Evolutionary conservation across 1,284 basidiomycete genomes (phyloP), one percentile per base, ranked within the genome.

Genomic region (Sanghuangporus weigelae): DNA sequence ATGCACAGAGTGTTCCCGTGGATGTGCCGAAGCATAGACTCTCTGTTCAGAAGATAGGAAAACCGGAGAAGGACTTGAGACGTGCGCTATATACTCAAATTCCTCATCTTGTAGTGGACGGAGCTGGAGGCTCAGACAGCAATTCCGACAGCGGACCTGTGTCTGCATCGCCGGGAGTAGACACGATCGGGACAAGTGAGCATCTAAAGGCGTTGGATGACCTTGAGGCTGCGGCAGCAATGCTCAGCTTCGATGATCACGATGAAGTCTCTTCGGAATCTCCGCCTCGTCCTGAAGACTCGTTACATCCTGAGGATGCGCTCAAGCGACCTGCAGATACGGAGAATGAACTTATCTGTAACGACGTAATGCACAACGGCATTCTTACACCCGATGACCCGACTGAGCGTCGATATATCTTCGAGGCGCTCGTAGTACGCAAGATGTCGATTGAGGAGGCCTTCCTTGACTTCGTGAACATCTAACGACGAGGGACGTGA

Each of bases 371-470:
- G 55, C 48, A 63, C 57, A 51, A 58, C 19, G 54, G 56, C 23
- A 23, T 31, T 21, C 62, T 63, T 10, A 36, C 56, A 14, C 61
- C 61, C 19, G 57, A 71, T 64, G 72, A 72, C 67, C 69, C 62
- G 55, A 42, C 49, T 48, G 57, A 63, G 35, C 59, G 57, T 3
- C 77, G 86, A 8, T 74, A 89, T 7, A 91, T 92, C 55, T 88
- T 92, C n/a, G 90, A 92, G 71, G 90, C 83, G 1, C 78, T 92
- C 36, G 86, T 92, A 2, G 85, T 91, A 14, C 79, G 88, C 57
- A 89, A 92, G 72, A 77, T 90, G 74, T 85, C 85, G 10, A 69
- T 87, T 2, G 86, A 88, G 62, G 90, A 91, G 70, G 85, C 79
- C 8, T 91, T 86, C 71, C 72, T 91, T 63, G 88, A 91, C 71